Percentiles rank a stretch among this genome's conserved stretches.
phyloP scores from a whole-genome alignment of 805 yeast species.

The Blastobotrys parvus region DNA sequence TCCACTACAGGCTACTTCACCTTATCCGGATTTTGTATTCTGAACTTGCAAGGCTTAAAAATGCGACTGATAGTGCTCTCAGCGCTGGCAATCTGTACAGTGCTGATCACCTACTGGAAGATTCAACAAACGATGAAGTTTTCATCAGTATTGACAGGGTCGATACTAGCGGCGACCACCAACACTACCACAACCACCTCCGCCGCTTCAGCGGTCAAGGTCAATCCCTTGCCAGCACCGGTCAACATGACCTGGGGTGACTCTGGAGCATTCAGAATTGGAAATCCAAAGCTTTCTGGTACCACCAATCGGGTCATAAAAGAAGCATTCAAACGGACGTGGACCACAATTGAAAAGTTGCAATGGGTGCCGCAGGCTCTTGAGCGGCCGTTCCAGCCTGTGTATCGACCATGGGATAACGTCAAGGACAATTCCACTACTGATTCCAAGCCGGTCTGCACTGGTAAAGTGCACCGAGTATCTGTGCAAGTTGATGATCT shows the following conservation, averaged over 20 bases:
- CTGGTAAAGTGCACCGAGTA: background rate
- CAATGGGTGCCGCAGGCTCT: slow-evolving; percentile 30
- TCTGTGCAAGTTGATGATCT: slow-evolving; percentile 18
- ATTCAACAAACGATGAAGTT: no score
- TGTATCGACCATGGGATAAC: slow-evolving; percentile 9
- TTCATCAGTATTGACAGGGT: no score
- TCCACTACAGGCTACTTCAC: no score
- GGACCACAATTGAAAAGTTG: slow-evolving; percentile 16
- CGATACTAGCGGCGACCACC: no score
- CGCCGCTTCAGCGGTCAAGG: slow-evolving; percentile 8
- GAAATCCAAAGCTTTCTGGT: slow-evolving; percentile 3
- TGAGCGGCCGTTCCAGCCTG: slow-evolving; percentile 21
- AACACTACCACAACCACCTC: no score
- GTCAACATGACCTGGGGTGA: slow-evolving; percentile 14
- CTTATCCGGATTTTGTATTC: background rate
- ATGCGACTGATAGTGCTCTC: no score
- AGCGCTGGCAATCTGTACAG: no score
- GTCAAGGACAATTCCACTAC: background rate
- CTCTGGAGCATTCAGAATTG: slow-evolving; percentile 6
- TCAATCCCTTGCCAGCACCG: slow-evolving; percentile 18
- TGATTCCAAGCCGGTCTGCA: background rate
- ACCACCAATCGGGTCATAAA: slow-evolving; percentile 13
- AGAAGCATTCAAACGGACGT: slow-evolving; percentile 24
- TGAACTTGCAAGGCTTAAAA: no score
- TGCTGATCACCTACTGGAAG: no score